Conservation (phyloP, 1,139 yeast species). For the Yamadazyma jaroonii region DNA sequence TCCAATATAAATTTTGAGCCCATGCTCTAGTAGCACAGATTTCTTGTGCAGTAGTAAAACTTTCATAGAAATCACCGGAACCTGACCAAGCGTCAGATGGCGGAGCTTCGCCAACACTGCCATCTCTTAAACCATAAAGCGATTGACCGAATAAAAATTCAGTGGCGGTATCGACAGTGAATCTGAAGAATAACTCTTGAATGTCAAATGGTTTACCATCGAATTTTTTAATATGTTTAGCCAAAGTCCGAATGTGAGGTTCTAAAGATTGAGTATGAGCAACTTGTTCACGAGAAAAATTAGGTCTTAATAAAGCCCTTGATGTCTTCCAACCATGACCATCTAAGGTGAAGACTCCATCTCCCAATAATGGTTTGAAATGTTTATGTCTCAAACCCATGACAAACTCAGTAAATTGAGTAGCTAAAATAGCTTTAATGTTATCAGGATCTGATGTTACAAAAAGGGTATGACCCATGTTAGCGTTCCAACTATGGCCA, state of each 20-base stretch:
- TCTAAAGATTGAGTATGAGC: conserved; percentile 46
- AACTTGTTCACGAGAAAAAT: conserved; percentile 51
- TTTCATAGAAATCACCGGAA: conserved; percentile 22
- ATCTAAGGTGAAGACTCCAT: conserved; percentile 54
- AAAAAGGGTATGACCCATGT: conserved; percentile 15
- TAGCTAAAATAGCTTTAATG: conserved; percentile 34
- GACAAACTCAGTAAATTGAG: conserved; percentile 47
- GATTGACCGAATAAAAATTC: conserved; percentile 42
- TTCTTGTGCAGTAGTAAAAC: conserved; percentile 30
- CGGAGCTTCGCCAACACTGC: conserved; percentile 22
- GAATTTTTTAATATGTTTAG: conserved; percentile 25
- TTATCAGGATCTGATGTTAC: conserved; percentile 29
- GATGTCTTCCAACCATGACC: conserved; percentile 57
- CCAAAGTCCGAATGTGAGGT: conserved; percentile 37
- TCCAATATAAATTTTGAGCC: conserved; percentile 23
- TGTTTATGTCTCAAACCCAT: conserved; percentile 42
- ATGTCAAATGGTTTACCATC: conserved; percentile 28
- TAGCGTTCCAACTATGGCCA: conserved; percentile 13
- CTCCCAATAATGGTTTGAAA: conserved; percentile 45
- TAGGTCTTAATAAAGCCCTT: conserved; percentile 53
- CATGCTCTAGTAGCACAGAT: conserved; percentile 28
- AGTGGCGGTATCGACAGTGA: conserved; percentile 41
- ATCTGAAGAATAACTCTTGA: conserved; percentile 34
- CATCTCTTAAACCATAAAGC: conserved; percentile 30
- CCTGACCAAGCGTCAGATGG: conserved; percentile 18